Evolutionary conservation across 2,329 filamentous ascomycete species (phyloP).

Genomic region (Samsoniella hepiali): DNA sequence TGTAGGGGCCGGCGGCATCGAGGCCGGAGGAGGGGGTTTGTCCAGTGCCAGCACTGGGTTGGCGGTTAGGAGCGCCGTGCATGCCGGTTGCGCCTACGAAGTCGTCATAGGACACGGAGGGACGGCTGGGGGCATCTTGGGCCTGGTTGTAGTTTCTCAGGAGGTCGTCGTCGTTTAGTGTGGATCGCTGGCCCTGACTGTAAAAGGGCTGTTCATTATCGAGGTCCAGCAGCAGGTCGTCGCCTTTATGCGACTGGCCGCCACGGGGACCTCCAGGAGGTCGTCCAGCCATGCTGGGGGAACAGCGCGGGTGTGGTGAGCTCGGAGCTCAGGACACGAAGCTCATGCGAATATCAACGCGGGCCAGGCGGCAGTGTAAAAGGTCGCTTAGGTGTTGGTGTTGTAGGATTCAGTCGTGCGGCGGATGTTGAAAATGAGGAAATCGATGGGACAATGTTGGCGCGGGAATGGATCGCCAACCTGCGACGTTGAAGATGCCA

Average conservation of each 20-base stretch:
- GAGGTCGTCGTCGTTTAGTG: conserved; percentile 78
- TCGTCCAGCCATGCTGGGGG: conserved; percentile 60
- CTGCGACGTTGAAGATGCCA: conserved; percentile 17
- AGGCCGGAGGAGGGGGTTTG: not conserved
- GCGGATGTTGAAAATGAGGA: not conserved
- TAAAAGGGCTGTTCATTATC: conserved; percentile 71
- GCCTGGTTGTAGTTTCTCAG: conserved; percentile 71
- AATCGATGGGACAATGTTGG: conserved; percentile 5
- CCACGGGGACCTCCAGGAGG: conserved; percentile 47
- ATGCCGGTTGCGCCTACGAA: conserved; percentile 70
- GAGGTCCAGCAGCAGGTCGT: conserved; percentile 70
- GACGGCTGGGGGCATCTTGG: conserved; percentile 63
- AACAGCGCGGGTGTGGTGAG: conserved; percentile 33
- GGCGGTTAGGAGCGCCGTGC: conserved; percentile 17
- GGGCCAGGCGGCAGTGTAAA: not conserved
- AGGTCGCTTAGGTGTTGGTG: not conserved
- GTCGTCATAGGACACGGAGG: conserved; percentile 90
- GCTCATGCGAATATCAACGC: conserved; percentile 20
- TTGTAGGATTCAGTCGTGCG: not conserved
- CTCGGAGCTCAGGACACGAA: conserved; percentile 28
- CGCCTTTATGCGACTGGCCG: conserved; percentile 42
- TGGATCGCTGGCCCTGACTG: conserved; percentile 70
- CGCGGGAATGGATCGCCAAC: conserved; percentile 12
- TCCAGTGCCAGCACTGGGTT: conserved; percentile 10
- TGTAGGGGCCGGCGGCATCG: conserved; percentile 39